Evolutionary conservation across 768 basidiomycete species (phyloP), one percentile per base, ranked within the genome.

Genomic region (Trametes coccinea): DNA sequence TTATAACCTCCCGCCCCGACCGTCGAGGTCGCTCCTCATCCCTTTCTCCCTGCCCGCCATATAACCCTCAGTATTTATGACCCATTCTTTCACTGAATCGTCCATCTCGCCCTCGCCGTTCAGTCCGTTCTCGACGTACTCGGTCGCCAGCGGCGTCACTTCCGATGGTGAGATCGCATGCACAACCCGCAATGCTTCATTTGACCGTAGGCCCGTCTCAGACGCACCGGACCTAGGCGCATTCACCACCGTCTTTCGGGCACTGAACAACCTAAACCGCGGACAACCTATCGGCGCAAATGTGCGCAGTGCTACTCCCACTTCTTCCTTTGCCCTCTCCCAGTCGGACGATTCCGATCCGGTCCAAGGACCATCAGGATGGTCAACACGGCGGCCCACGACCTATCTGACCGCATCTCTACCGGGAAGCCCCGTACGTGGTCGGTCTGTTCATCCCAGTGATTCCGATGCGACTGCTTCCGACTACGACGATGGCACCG

Each of bases 211-310:
- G 9, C 30, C 54, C 39, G 37, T 37, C 55, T 53, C 72, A 84
- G 82, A 89, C 70, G 80, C 82, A 60, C 89, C 89, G 45, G 88
- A 90, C 72, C 79, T 91, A 7, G 90, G 89, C 6, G 86, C 87
- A 8, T 90, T 91, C 72, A 82, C 78, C 13, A 78, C 83, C 39
- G 87, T 91, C 27, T 82, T 91, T 48, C 80, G 88, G n/a, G 88
- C 85, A 56, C 77, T 86, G 73, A 79, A 76, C 17, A 80, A 86
- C 57, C 70, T 86, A 0, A 84, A 86, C 62, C 74, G 80, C 46
- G 75, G 74, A 61, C 69, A 41, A 61, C 62, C 57, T 59, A 34
- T 59, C 59, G 62, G 65, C 27, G 62, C 71, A 27, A 64, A 64
- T 50, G 51, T 64, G 31, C 60, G 66, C 2, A 63, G 58, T 33